These are phyloP conservation scores for Pleurozium schreberi DNA, from an alignment of 225 moss, liverwort and hornwort species.

Conservation along the genomic window DNA sequence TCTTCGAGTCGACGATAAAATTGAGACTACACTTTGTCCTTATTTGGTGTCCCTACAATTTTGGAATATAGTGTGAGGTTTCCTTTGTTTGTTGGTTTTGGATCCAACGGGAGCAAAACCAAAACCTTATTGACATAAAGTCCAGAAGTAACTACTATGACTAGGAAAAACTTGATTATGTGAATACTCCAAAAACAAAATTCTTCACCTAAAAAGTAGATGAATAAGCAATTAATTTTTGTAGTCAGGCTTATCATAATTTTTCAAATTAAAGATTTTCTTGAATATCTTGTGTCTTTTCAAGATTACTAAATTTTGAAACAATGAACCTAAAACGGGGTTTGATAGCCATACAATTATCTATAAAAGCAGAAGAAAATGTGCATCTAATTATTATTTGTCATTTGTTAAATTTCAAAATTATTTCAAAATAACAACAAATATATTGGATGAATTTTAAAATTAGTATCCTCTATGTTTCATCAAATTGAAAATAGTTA, in stretches of 20 bases:
- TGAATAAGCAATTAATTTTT: neutral
- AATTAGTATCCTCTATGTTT: neutral
- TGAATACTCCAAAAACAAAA: neutral
- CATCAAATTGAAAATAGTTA: neutral
- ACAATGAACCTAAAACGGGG: rapidly evolving
- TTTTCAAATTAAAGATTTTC: neutral
- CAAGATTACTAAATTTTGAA: neutral
- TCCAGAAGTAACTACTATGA: neutral
- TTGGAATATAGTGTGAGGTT: neutral
- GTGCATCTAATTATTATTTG: neutral
- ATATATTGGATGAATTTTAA: neutral
- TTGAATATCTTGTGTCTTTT: neutral
- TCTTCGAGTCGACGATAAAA: no score
- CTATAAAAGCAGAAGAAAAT: neutral
- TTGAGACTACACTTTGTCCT: no score
- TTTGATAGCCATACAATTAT: neutral
- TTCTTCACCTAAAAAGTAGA: neutral
- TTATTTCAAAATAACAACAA: neutral
- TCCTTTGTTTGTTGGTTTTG: neutral
- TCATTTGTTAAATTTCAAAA: neutral
- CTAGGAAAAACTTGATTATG: rapidly evolving
- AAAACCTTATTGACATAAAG: neutral
- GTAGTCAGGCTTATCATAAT: neutral
- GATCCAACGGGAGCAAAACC: neutral
- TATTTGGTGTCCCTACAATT: neutral